phyloP scores from a whole-genome alignment of 2,329 filamentous ascomycete genomes.

The Hymenoscyphus infarciens region DNA sequence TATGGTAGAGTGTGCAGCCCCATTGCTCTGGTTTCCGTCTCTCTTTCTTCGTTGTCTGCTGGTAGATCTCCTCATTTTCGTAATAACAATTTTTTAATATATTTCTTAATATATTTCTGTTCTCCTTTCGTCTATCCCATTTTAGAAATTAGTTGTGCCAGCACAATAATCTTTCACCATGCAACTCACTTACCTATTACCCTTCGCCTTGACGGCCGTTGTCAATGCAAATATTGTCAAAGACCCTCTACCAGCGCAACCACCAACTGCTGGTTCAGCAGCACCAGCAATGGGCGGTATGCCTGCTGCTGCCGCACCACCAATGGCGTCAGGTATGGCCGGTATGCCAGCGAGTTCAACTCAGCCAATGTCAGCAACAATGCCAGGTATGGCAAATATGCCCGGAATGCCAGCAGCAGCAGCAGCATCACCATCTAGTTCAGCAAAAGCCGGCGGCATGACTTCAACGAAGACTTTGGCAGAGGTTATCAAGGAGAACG shows the following conservation, averaged over 20 bases:
- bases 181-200: conserved; percentile 11
- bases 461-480: neutral
- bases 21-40: neutral
- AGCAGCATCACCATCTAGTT: neutral
- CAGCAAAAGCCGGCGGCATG: neutral
- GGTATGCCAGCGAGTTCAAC: neutral
- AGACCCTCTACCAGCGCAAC: neutral
- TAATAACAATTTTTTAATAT: neutral
- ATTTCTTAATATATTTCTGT: neutral
- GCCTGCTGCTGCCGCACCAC: neutral
- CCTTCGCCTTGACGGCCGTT: conserved; percentile 8
- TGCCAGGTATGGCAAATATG: neutral
- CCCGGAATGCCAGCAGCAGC: neutral
- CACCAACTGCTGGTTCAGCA: neutral
- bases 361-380: too few species aligned
- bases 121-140: conserved; percentile 1
- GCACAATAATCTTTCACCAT: conserved; percentile 7
- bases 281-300: neutral
- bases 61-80: conserved; percentile 7
- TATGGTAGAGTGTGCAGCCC: conserved; percentile 6
- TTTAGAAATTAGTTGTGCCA: neutral
- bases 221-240: conserved; percentile 4
- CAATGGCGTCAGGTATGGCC: neutral
- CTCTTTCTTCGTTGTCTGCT: conserved; percentile 6
- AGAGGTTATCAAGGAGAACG: neutral